A percentile compares a stretch with the other conserved stretches of the same genome.
Evolutionary conservation across 208 protist species (phyloP).

Genomic region (Angomonas deanei): DNA sequence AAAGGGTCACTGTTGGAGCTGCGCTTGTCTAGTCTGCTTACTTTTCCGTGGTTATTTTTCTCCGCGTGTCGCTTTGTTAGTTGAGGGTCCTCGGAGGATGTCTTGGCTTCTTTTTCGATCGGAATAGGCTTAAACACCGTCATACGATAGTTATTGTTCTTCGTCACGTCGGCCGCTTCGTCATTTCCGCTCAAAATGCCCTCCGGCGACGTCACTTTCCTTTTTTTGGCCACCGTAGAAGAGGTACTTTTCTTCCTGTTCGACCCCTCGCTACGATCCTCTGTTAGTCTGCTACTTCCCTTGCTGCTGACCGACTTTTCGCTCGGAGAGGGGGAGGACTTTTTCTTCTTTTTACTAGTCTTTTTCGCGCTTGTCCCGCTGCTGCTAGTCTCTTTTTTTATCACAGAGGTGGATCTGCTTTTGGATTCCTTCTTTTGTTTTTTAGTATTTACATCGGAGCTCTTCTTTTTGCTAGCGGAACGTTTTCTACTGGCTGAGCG

Average conservation of each 20-base stretch:
- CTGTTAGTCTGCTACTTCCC: neutral
- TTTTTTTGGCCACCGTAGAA: too few relatives aligned
- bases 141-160: neutral
- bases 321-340: too few relatives aligned
- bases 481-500: too few relatives aligned
- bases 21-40: neutral
- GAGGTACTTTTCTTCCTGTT: neutral
- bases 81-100: too few relatives aligned
- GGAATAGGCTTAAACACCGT: neutral
- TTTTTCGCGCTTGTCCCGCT: too few relatives aligned
- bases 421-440: neutral
- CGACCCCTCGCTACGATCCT: neutral
- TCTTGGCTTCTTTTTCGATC: neutral
- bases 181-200: too few relatives aligned
- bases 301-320: too few relatives aligned
- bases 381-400: too few relatives aligned
- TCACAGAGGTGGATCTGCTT: neutral
- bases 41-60: neutral
- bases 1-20: neutral
- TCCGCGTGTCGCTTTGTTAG: neutral
- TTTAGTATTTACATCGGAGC: neutral
- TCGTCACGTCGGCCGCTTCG: too few relatives aligned
- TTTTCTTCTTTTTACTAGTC: too few relatives aligned
- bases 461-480: constrained; percentile 7
- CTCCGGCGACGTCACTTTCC: too few relatives aligned